phyloP scores from a whole-genome alignment of 192 early-diverging fungal species.

The Backusella macrospora region DNA sequence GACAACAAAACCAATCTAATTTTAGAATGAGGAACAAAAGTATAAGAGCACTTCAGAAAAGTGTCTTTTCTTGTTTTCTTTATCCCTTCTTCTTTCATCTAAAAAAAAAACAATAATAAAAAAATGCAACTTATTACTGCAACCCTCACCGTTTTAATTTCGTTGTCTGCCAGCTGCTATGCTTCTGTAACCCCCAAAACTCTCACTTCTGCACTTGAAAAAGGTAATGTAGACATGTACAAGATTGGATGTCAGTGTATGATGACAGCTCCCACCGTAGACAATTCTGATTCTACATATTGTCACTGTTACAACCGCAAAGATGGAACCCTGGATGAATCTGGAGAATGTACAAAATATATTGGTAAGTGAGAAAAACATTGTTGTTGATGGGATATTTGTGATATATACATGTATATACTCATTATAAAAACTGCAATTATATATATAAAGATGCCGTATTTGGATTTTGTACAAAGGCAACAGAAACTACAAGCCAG shows the following conservation, averaged over 20 bases:
- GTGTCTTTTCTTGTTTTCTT: too few species aligned
- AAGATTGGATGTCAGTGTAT: constrained; percentile 12
- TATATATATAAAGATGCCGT: constrained; percentile 1
- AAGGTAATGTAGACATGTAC: neutral
- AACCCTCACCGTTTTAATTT: neutral
- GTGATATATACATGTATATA: too few species aligned
- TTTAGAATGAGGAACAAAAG: too few species aligned
- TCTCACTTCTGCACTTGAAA: neutral
- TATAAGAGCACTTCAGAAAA: too few species aligned
- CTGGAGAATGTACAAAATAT: neutral
- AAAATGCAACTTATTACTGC: neutral
- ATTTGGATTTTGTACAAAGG: constrained; percentile 2
- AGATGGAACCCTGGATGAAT: constrained; percentile 10
- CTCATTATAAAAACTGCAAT: neutral
- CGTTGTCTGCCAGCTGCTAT: neutral
- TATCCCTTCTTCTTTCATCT: too few species aligned
- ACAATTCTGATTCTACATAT: neutral
- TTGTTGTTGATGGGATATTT: too few species aligned
- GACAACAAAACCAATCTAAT: too few species aligned
- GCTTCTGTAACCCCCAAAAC: constrained; percentile 4
- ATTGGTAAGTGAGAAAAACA: neutral
- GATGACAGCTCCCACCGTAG: constrained; percentile 13
- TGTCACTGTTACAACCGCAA: constrained; percentile 15
- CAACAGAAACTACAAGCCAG: neutral
- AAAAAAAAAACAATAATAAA: neutral